Conservation (phyloP, 2,329 filamentous ascomycete species). For the Dothidotthia symphoricarpi region DNA sequence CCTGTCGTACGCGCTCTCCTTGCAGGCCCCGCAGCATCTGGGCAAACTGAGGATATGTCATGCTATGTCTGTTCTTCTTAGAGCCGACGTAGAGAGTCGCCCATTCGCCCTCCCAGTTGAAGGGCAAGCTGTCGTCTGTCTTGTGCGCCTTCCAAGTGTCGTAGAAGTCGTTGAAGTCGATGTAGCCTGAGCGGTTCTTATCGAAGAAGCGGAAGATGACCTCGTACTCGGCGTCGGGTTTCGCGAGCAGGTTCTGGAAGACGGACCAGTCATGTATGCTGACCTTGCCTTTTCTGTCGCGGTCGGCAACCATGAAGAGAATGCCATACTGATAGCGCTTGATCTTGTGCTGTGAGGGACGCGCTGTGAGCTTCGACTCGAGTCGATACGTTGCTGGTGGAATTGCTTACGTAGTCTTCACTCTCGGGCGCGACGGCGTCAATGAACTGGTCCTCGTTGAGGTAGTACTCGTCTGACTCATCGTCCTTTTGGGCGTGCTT, state of each 20-base stretch:
- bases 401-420: slow-evolving; percentile 80
- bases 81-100: slow-evolving; percentile 89
- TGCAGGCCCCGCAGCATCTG: slow-evolving; percentile 97
- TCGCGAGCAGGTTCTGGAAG: slow-evolving; percentile 90
- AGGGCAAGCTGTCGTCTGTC: slow-evolving; percentile 78
- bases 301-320: slow-evolving; percentile 88
- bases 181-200: slow-evolving; percentile 73
- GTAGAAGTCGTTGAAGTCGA: slow-evolving; percentile 88
- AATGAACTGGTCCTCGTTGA: slow-evolving; percentile 85
- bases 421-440: slow-evolving; percentile 80
- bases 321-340: slow-evolving; percentile 92
- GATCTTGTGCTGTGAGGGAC: slow-evolving; percentile 79
- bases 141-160: slow-evolving; percentile 85
- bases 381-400: slow-evolving; percentile 17
- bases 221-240: slow-evolving; percentile 97
- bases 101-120: slow-evolving; percentile 98
- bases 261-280: slow-evolving; percentile 82
- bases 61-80: slow-evolving; percentile 80
- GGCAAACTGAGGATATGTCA: slow-evolving; percentile 95
- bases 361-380: slow-evolving; percentile 30
- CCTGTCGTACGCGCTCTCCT: slow-evolving; percentile 92
- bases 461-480: slow-evolving; percentile 71
- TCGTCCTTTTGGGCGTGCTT: slow-evolving; percentile 74
- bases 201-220: slow-evolving; percentile 98
- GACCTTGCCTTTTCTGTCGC: slow-evolving; percentile 69